These are phyloP conservation scores for Xylaria venustula DNA, from an alignment of 495 filamentous ascomycete genomes.

Conservation along the genomic window DNA sequence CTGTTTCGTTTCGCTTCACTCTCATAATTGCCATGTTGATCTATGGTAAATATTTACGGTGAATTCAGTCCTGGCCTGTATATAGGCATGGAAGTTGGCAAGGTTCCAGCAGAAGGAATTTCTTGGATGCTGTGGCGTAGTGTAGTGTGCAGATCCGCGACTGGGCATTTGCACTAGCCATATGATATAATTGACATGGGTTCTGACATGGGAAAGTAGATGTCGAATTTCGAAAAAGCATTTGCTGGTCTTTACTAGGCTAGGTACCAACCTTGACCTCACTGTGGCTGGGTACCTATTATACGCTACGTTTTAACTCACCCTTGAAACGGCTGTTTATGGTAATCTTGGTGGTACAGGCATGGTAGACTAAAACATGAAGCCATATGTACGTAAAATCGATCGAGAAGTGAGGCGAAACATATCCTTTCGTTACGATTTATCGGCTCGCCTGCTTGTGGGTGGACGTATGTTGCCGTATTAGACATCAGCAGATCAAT, in stretches of 20 bases:
- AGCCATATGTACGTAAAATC: neutral
- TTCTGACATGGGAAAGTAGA: neutral
- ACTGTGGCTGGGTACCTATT: neutral
- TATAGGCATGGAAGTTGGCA: too few species aligned
- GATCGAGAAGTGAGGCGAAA: too few species aligned
- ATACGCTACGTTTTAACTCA: neutral
- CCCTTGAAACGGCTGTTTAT: neutral
- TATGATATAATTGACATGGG: neutral
- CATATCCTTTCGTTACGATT: too few species aligned
- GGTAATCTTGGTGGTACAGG: neutral
- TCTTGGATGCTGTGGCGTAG: neutral
- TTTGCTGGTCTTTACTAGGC: neutral
- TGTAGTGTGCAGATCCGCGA: neutral
- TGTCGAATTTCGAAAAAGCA: neutral
- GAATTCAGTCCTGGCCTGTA: too few species aligned
- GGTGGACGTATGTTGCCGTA: neutral
- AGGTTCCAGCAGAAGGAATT: neutral
- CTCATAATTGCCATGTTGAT: too few species aligned
- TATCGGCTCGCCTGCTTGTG: too few species aligned
- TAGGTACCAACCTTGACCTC: neutral
- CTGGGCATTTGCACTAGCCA: constrained; percentile 1
- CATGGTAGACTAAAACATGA: neutral
- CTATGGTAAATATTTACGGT: too few species aligned
- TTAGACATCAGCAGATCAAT: neutral
- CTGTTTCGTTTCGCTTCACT: too few species aligned